Evolutionary conservation across 768 basidiomycete genomes (phyloP).

Genomic region (Rhizopogon vinicolor): DNA sequence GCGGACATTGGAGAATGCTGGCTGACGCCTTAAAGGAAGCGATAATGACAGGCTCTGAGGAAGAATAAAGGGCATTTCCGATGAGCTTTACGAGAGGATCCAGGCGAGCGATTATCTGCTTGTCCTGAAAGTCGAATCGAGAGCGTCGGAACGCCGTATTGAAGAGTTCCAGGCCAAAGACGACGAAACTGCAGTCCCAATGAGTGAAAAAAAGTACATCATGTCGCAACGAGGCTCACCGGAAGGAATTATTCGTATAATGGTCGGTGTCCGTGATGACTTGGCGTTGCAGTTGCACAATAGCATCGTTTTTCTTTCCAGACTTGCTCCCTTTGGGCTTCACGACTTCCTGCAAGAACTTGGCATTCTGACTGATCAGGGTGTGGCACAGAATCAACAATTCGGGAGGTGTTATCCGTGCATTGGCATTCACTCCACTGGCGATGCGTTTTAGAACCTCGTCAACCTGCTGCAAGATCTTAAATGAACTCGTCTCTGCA

Average conservation of each 20-base stretch:
- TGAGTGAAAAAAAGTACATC: neutral
- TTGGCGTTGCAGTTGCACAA: slow-evolving; percentile 78
- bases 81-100: slow-evolving; percentile 84
- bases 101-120: slow-evolving; percentile 70
- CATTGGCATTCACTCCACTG: slow-evolving; percentile 80
- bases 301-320: slow-evolving; percentile 47
- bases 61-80: slow-evolving; percentile 90
- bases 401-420: slow-evolving; percentile 61
- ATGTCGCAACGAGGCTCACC: slow-evolving; percentile 38
- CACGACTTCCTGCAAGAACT: slow-evolving; percentile 66
- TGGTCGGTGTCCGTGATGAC: slow-evolving; percentile 52
- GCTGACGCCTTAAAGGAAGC: slow-evolving; percentile 78
- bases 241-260: slow-evolving; percentile 83
- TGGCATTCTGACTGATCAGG: slow-evolving; percentile 85
- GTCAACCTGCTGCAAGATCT: slow-evolving; percentile 79
- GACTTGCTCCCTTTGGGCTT: slow-evolving; percentile 28
- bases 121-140: slow-evolving; percentile 80
- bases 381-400: slow-evolving; percentile 83
- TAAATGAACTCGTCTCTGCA: slow-evolving; percentile 77
- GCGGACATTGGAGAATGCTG: slow-evolving; percentile 77
- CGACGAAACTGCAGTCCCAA: slow-evolving; percentile 59
- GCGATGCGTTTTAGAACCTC: slow-evolving; percentile 84
- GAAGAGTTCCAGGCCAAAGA: slow-evolving; percentile 90
- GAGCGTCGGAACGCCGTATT: slow-evolving; percentile 82
- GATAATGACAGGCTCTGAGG: slow-evolving; percentile 65